Evolutionary conservation across 257 asterid genomes (phyloP), one percentile per base, ranked within the genome.

Genomic region (Rehmannia glutinosa): DNA sequence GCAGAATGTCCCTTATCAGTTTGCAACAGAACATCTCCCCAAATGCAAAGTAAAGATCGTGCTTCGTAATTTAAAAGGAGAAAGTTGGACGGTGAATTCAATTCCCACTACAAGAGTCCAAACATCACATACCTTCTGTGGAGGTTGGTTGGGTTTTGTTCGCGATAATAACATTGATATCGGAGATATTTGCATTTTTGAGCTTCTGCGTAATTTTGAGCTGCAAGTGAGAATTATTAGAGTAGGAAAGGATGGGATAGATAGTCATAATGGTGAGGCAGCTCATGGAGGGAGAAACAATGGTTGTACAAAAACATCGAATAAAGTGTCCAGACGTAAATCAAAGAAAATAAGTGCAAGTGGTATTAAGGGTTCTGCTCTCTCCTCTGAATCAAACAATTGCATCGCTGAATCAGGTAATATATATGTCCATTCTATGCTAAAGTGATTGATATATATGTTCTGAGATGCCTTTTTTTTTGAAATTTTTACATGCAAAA

Each of bases 121-220:
- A 82, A 87, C 98, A 58, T 84, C 96, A 12, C 98, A 92, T 71
- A 92, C 98, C 67, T 85, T 92, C 75, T 92, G 98, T 51, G 97
- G 98, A 76, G 98, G 98, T 51, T 92, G 98, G 98, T 79, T 89
- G 81, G 73, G 84, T 70, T 92, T 92, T 82, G 98, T 85, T 78
- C 97, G 96, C 5, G 98, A 84, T 68, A 92, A 89, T 68, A 81
- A 67, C 65, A 74, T 92, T 33, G 83, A 68, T 74, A 38, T 85
- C 36, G 97, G 97, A 61, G 98, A 92, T 78, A 81, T 81, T 51
- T 92, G 98, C 77, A 84, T 92, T 75, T 92, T 92, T 76, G 98
- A 92, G 81, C 98, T 92, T 41, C 46, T 92, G 73, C 75, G 57
- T 59, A 78, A 79, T 75, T 85, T 73, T 80, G 98, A 87, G 77